Evolutionary conservation across 164 flowering plant genomes (phyloP).

Genomic region (Akebia trifoliata): DNA sequence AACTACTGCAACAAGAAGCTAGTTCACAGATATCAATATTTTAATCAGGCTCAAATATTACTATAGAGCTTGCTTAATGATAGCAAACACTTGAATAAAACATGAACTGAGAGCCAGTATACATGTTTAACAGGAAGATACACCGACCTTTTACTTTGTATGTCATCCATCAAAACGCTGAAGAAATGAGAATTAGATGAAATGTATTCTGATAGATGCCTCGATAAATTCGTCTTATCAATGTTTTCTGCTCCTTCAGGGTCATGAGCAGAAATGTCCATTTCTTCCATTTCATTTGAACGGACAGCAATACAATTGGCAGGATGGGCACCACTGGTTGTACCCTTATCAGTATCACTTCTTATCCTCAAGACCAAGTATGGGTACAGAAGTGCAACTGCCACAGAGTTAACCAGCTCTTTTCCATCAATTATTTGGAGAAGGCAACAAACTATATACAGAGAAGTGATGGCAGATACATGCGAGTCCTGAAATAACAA

Average conservation of each 20-base stretch:
- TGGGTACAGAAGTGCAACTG: slow-evolving; percentile 33
- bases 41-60: not conserved
- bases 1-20: no score
- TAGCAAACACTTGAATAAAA: no score
- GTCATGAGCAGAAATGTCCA: slow-evolving; percentile 16
- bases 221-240: slow-evolving; percentile 9
- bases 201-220: slow-evolving; percentile 10
- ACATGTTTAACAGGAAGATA: not conserved
- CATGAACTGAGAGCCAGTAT: not conserved
- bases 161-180: slow-evolving; percentile 17
- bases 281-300: slow-evolving; percentile 19
- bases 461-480: slow-evolving; percentile 44
- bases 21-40: not conserved
- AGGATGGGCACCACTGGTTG: slow-evolving; percentile 1
- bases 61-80: no score
- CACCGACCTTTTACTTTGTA: slow-evolving; percentile 30
- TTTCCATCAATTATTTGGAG: slow-evolving; percentile 54
- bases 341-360: slow-evolving; percentile 12
- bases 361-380: slow-evolving; percentile 14
- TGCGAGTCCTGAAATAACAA: slow-evolving; percentile 33
- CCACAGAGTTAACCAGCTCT: slow-evolving; percentile 36
- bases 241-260: slow-evolving; percentile 22
- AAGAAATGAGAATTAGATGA: slow-evolving; percentile 17
- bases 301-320: slow-evolving; percentile 10
- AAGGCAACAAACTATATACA: slow-evolving; percentile 47